Conservation (phyloP, 2,329 filamentous ascomycete genomes). For the Penicillium sp. region DNA sequence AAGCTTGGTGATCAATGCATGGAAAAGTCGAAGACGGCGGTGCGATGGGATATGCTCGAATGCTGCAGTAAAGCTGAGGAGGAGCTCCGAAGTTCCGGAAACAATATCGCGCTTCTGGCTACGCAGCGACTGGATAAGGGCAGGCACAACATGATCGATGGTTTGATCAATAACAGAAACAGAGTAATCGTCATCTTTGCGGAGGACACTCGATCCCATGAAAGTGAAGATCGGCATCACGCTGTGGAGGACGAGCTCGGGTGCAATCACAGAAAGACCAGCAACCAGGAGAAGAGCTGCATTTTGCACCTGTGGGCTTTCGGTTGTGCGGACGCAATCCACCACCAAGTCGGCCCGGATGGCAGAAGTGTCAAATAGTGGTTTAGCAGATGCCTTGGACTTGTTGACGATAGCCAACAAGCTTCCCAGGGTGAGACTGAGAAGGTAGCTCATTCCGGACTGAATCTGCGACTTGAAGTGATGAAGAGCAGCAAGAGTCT, state of each 20-base stretch:
- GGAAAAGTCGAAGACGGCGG: constrained; percentile 77
- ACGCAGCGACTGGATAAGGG: constrained; percentile 79
- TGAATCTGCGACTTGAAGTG: constrained; percentile 77
- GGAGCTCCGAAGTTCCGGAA: constrained; percentile 78
- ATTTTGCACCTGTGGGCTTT: constrained; percentile 92
- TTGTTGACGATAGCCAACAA: constrained; percentile 80
- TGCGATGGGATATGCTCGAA: constrained; percentile 95
- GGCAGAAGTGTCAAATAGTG: constrained; percentile 70
- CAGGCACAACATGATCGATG: constrained; percentile 89
- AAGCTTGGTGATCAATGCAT: constrained; percentile 79
- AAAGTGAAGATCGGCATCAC: constrained; percentile 99
- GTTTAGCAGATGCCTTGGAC: constrained; percentile 53
- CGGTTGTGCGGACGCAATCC: constrained; percentile 87
- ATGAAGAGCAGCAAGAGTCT: constrained; percentile 80
- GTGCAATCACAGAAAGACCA: constrained; percentile 79
- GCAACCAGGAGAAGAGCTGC: constrained; percentile 85
- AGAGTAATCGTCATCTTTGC: constrained; percentile 94
- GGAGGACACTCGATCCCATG: constrained; percentile 87
- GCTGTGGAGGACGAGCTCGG: constrained; percentile 89
- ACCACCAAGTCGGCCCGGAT: constrained; percentile 89
- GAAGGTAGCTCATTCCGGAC: constrained; percentile 85
- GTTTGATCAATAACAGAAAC: constrained; percentile 93
- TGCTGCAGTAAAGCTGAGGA: constrained; percentile 94
- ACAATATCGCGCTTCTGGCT: constrained; percentile 75
- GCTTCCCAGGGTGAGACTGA: constrained; percentile 79